Base-by-base conservation (phyloP, 1,139 yeast genomes). In the Hemisphaericaspora xylofermentans region DNA sequence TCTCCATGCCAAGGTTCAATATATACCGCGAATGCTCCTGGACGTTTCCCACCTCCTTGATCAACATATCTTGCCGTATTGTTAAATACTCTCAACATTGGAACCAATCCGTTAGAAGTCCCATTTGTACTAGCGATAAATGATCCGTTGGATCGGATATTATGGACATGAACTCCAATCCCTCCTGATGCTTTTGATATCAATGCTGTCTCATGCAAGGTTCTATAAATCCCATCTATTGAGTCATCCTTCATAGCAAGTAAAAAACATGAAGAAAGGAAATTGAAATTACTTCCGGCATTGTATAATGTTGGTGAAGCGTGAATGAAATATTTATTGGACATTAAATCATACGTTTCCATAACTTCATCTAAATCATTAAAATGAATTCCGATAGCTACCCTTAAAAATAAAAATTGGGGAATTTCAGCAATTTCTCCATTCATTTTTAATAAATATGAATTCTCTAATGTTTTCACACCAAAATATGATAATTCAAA, bases 1-100 rank as follows among this genome's bases (percentile, higher is more conserved):
- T 78, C 83, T 3, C 74, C 65, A 58, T 78, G 84, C 84, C 84
- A 78, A 36, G 84, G 83, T 51, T 78, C 84, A 39, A 78, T 48
- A 60, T 78, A 78, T 24, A 77, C 63, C n/a, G 82, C 80, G 56
- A 78, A 76, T 6, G 84, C 84, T 33, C 84, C 83, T 0, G 84
- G 84, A 49, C 84, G 58, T 57, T 78, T 78, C 51, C 78, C 78
- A 24, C 83, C 83, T 26, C 84, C 84, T 54, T 78, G 84, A 49
- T 78, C 83, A 21, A 78, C 84, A 50, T 77, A 78, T 53, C 80
- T 68, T 14, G 84, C 82, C 6, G 82, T 77, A 52, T 76, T 72
- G 53, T 78, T 78, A 59, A 78, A 78, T 15, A 78, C 83, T 47
- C 78, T 68, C 13, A 78, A 60, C 82, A 78, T 76, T 1, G 84